phyloP scores from a whole-genome alignment of 768 basidiomycete genomes.

The Suillus luteus region DNA sequence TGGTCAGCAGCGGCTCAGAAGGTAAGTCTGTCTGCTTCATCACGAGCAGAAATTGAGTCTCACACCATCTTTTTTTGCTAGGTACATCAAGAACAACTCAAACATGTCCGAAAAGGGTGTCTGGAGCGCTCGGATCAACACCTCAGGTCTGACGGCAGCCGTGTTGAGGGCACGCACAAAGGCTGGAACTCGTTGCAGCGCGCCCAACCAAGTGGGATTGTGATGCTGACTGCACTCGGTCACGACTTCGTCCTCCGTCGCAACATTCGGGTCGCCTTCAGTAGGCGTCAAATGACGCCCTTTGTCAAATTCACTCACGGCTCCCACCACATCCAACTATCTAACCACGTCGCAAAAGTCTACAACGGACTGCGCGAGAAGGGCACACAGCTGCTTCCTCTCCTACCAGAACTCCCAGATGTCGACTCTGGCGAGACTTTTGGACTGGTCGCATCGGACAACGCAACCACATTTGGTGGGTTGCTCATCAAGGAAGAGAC shows the following conservation, averaged over 20 bases:
- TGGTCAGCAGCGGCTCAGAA: not conserved
- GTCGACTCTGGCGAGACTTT: constrained; percentile 18
- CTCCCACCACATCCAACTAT: constrained; percentile 28
- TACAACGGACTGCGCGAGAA: constrained; percentile 16
- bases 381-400: not conserved
- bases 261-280: constrained; percentile 20
- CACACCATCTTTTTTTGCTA: not conserved
- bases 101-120: not conserved
- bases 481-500: constrained; percentile 11
- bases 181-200: constrained; percentile 28
- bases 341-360: constrained; percentile 18
- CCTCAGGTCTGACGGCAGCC: constrained; percentile 27
- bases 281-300: not conserved
- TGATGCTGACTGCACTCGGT: constrained; percentile 16
- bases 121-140: not conserved
- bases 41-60: not conserved
- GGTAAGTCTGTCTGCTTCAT: not conserved
- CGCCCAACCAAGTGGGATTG: constrained; percentile 25
- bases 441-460: constrained; percentile 10
- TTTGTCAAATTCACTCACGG: constrained; percentile 22
- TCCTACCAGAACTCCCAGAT: constrained; percentile 1
- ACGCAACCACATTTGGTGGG: constrained; percentile 7
- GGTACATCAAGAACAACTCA: not conserved
- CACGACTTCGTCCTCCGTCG: constrained; percentile 27
- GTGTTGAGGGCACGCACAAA: constrained; percentile 33